phyloP scores from a whole-genome alignment of 306 rosid genomes.

The Hippophae tibetana region DNA sequence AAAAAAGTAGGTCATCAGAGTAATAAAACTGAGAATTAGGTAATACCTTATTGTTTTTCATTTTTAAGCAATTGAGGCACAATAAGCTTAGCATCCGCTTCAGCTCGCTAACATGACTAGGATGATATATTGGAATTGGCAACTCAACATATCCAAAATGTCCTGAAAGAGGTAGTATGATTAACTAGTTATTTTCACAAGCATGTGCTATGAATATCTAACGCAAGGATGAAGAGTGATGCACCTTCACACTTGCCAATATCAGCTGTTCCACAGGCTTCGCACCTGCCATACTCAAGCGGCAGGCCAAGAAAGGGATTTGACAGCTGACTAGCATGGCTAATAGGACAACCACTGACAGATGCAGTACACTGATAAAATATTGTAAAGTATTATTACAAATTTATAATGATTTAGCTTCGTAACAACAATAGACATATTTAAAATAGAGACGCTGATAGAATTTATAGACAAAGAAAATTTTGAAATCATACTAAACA shows the following conservation, averaged over 20 bases:
- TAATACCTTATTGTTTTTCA: conserved; percentile 68
- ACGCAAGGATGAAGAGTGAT: conserved; percentile 13
- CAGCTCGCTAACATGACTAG: conserved; percentile 66
- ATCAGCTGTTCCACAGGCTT: conserved; percentile 89
- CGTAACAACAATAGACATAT: no score
- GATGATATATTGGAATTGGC: conserved; percentile 82
- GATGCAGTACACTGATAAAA: conserved; percentile 70
- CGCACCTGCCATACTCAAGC: conserved; percentile 81
- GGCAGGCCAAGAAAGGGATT: conserved; percentile 95
- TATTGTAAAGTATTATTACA: background rate
- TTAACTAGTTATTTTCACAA: background rate
- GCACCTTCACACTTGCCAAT: conserved; percentile 83
- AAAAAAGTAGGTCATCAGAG: background rate
- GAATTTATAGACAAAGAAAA: no score
- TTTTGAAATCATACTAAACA: no score
- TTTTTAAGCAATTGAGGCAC: conserved; percentile 65
- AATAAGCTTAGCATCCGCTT: conserved; percentile 56
- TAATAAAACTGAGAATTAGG: conserved; percentile 7
- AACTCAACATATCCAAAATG: conserved; percentile 86
- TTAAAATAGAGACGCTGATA: no score
- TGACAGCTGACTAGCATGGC: conserved; percentile 77
- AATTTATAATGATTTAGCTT: background rate
- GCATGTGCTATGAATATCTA: background rate
- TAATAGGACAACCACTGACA: conserved; percentile 55
- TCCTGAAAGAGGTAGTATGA: conserved; percentile 41